Evolutionary conservation across 768 basidiomycete genomes (phyloP).

Genomic region (Cystofilobasidium bisporidii): DNA sequence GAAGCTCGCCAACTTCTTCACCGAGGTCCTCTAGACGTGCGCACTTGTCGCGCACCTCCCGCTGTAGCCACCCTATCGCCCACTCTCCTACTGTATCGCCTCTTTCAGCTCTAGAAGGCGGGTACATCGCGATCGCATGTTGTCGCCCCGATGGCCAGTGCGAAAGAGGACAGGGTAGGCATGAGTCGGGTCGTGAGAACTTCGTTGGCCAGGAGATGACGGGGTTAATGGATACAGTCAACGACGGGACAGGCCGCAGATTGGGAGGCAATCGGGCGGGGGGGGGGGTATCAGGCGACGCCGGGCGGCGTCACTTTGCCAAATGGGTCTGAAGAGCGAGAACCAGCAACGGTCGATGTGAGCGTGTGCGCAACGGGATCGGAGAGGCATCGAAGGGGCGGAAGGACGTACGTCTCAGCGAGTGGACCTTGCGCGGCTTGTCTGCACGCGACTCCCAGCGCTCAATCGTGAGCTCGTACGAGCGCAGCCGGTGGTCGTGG

Average conservation of each 20-base stretch:
- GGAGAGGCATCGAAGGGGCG: neutral
- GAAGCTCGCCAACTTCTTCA: neutral
- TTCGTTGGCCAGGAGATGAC: no score
- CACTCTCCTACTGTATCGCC: no score
- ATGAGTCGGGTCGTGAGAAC: no score
- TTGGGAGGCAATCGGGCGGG: neutral
- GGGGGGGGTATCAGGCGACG: neutral
- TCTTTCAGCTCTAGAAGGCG: no score
- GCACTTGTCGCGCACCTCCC: neutral
- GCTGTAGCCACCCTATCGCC: neutral
- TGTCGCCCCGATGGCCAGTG: no score
- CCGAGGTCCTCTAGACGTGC: neutral
- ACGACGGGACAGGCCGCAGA: no score
- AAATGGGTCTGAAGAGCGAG: neutral
- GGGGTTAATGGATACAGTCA: no score
- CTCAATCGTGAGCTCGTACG: slow-evolving; percentile 1
- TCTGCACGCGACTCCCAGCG: neutral
- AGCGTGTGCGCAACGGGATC: neutral
- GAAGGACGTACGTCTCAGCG: neutral
- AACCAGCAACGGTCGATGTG: no score
- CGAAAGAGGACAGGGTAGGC: no score
- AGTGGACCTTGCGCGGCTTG: neutral
- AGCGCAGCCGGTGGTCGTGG: neutral
- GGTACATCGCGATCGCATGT: no score
- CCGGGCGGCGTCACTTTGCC: neutral